Conservation (phyloP, 2,329 filamentous ascomycete species). For the Paraphoma sp. region DNA sequence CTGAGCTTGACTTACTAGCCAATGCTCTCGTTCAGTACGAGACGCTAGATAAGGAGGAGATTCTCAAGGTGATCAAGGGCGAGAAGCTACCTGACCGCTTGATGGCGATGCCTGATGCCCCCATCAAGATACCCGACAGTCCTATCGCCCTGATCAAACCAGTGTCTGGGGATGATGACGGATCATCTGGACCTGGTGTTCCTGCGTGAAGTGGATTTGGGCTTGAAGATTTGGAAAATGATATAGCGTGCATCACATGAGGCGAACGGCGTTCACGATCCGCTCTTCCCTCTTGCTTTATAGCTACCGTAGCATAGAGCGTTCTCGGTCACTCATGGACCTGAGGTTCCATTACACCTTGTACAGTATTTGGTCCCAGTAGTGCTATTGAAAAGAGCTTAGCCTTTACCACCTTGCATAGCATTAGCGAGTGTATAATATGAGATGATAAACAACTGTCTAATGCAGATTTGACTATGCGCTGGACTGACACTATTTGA, state of each 20-base stretch:
- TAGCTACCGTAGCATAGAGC: background rate
- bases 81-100: conserved; percentile 78
- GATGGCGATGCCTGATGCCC: conserved; percentile 61
- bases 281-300: background rate
- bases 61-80: conserved; percentile 86
- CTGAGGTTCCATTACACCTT: background rate
- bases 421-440: background rate
- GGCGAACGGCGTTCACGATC: conserved; percentile 2
- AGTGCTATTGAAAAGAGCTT: background rate
- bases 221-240: background rate
- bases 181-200: conserved; percentile 21
- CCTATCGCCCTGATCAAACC: conserved; percentile 25
- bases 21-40: conserved; percentile 94
- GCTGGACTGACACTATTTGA: too few species aligned
- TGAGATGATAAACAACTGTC: too few species aligned
- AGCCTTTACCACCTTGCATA: background rate
- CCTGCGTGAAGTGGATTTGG: conserved; percentile 18
- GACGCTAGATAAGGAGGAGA: conserved; percentile 86
- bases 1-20: conserved; percentile 86
- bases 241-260: conserved; percentile 2
- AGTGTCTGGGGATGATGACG: conserved; percentile 21
- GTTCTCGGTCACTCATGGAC: background rate
- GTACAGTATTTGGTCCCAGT: conserved; percentile 5
- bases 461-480: too few species aligned
- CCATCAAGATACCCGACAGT: conserved; percentile 71